Evolutionary conservation across 1,139 yeast species (phyloP).

Genomic region (Yamadazyma membranifaciens): DNA sequence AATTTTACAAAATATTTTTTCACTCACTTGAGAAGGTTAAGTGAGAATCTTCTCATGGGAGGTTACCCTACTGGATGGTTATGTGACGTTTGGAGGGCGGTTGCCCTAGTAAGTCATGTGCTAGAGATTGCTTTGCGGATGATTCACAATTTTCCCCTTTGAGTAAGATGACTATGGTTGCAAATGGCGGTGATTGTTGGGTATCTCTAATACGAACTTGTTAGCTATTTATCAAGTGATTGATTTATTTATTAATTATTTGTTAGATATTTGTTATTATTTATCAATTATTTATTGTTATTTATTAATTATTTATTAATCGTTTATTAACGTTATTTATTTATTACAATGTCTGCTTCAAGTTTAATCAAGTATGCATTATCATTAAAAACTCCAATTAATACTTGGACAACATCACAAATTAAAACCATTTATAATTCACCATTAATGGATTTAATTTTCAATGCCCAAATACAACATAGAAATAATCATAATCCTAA

Average conservation of each 20-base stretch:
- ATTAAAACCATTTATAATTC: constrained; percentile 58
- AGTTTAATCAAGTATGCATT: constrained; percentile 7
- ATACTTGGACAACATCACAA: constrained; percentile 61
- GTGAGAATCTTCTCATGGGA: neutral
- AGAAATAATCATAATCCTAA: constrained; percentile 64
- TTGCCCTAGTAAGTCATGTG: constrained; percentile 1
- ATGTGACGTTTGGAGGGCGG: neutral
- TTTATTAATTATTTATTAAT: neutral
- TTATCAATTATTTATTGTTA: neutral
- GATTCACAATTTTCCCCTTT: constrained; percentile 1
- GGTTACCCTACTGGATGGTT: neutral
- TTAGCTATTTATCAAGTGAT: too few relatives aligned
- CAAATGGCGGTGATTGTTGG: neutral
- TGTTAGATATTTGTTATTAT: neutral
- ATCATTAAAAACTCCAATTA: constrained; percentile 30
- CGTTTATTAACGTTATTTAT: too few relatives aligned
- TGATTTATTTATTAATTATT: neutral
- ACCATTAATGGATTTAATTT: constrained; percentile 64
- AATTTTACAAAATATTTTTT: constrained; percentile 7
- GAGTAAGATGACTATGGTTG: constrained; percentile 4
- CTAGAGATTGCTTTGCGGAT: neutral
- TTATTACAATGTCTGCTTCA: neutral
- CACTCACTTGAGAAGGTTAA: constrained; percentile 3
- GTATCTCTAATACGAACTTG: too few relatives aligned
- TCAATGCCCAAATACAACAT: constrained; percentile 64